Evolutionary conservation across 2,329 filamentous ascomycete species (phyloP).

Genomic region (Trichoderma lentiforme): DNA sequence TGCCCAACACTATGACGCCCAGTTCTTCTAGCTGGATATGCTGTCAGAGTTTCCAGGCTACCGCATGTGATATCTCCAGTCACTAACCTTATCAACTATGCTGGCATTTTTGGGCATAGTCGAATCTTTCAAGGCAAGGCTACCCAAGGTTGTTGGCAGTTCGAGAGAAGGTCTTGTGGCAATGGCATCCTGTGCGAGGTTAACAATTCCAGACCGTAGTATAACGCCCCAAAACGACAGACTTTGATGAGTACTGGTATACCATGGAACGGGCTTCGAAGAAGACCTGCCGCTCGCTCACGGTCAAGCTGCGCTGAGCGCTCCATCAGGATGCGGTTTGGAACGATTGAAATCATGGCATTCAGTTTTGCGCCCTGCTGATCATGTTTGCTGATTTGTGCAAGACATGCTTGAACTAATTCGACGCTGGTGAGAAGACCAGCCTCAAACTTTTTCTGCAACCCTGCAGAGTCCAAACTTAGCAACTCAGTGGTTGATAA

Average conservation of each 20-base stretch:
- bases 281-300: neutral
- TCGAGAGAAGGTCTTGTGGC: neutral
- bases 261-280: neutral
- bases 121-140: neutral
- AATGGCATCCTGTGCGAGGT: neutral
- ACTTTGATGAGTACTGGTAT: neutral
- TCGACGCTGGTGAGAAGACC: neutral
- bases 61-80: neutral
- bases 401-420: neutral
- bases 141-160: neutral
- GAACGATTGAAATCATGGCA: neutral
- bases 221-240: neutral
- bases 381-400: neutral
- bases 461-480: neutral
- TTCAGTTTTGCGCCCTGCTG: neutral
- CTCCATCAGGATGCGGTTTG: neutral
- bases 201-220: neutral
- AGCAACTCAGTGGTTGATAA: neutral
- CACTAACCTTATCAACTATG: neutral
- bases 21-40: neutral
- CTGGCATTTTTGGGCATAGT: neutral
- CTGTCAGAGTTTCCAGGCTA: neutral
- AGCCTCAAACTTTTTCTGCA: neutral
- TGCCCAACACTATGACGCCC: neutral
- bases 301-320: neutral